Base-by-base conservation (phyloP, 169 alveolate species). In the Miamiensis avidus region DNA sequence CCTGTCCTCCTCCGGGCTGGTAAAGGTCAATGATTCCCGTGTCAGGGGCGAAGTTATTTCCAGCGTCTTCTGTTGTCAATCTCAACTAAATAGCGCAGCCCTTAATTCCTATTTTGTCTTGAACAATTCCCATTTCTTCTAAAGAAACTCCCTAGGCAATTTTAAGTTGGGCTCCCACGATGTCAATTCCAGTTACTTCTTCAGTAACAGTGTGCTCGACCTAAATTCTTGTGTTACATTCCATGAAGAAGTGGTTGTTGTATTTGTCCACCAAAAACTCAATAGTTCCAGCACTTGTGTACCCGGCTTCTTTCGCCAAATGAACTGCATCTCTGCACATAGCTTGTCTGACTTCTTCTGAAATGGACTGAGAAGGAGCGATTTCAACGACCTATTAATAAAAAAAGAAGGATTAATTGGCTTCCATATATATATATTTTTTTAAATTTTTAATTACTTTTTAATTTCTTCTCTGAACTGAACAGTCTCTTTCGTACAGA, bases 131-230 rank as follows among this genome's bases (percentile, higher is more conserved):
- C 11, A 91, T 81, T 75, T 16, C 69, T 49, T 74, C 25, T 29
- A n/a, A 25, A 15, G 30, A 74, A 6, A 6, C 15, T 74, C 78
- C 30, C 78, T 29, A 11, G 78, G 78, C 34, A 29, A 29, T 29
- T 74, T 74, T 6, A 6, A 29, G 34, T 74, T 74, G 16, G 25
- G 32, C 78, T 11, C 32, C 32, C 29, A 95, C 64, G 94, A 95
- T 96, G 29, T 98, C 96, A 82, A 98, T 90, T 65, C 98, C 98
- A 0, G 95, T 89, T 77, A 91, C 86, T 76, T 49, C 87, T 89
- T 98, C 99, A 6, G 99, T 96, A 75, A 98, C 98, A 16, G 98
- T 98, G 86, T 98, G 99, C 89, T 98, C 99, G 69, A 98, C 99
- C 85, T 95, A 97, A 26, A 96, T 92, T 64, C 98, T 89, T n/a